Base-by-base conservation (phyloP, 805 yeast species). In the Kazachstania taianensis region DNA sequence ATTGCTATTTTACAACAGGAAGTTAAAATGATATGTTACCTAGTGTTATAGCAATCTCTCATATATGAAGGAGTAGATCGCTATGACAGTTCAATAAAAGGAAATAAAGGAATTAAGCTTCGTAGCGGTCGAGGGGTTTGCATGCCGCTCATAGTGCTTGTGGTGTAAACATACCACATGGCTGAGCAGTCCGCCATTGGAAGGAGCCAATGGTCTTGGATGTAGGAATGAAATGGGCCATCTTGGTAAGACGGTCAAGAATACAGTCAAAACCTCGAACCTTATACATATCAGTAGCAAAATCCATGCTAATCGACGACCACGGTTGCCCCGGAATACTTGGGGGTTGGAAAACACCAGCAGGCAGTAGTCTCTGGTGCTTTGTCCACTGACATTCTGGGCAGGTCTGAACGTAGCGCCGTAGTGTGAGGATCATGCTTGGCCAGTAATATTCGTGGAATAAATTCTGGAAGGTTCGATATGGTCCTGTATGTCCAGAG, bases 401-500 rank as follows among this genome's bases (percentile, higher is more conserved):
- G 5, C 35, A 24, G 18, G 30, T 24, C 5, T 6, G 2, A 8
- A 20, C 17, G 8, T 32, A 32, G 2, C 26, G 18, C 14, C 12
- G 18, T 5, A 24, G 5, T 2, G 30, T 24, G 3, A 9, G 16
- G 5, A 32, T 18, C 35, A 32, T 32, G 18, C 15, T 10, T 2
- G 35, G 30, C 35, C 35, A 32, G 14, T 14, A 32, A 13, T 32
- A 32, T 18, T 32, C 30, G 4, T 24, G 16, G 14, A 32, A 16
- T 13, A 24, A 7, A 12, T 23, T 10, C 12, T 32, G 29, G n/a
- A n/a, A 32, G 2, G 35, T 32, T 14, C 19, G 24, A 10, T 9
- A 32, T 2, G 35, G 30, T 15, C 35, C 35, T 7, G 30, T 19
- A 19, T 32, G 35, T 22, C 29, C 35, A 2, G 35, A 28, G 35